Evolutionary conservation across 345 rosid genomes (phyloP).

Genomic region (Acer yangbiense): DNA sequence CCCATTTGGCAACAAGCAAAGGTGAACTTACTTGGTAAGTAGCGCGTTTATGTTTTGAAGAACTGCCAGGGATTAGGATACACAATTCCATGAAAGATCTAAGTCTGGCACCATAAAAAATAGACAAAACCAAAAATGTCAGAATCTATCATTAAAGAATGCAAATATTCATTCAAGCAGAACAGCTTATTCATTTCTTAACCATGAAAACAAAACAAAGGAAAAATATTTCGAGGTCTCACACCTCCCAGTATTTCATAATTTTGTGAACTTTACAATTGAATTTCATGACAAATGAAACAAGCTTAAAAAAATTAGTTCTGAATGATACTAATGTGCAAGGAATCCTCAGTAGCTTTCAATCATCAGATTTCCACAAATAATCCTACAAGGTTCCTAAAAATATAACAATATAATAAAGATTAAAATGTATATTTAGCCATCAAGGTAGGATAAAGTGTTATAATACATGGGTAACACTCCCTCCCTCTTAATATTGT

Average conservation of each 20-base stretch:
- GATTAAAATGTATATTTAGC: background rate
- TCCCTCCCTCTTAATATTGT: background rate
- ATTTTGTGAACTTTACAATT: background rate
- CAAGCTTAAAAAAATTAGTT: background rate
- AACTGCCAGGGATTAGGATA: conserved; percentile 76
- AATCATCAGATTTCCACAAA: background rate
- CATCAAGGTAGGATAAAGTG: background rate
- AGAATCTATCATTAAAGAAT: conserved; percentile 2
- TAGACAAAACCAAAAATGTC: conserved; percentile 5
- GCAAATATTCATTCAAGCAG: conserved; percentile 13
- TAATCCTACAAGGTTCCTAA: background rate
- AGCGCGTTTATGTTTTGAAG: conserved; percentile 52
- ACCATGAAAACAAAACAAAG: background rate
- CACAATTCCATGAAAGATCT: conserved; percentile 91
- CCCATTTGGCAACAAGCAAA: conserved; percentile 15
- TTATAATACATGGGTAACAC: background rate
- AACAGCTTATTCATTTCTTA: background rate
- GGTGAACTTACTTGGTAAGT: conserved; percentile 36
- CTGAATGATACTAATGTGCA: background rate
- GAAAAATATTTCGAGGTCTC: background rate
- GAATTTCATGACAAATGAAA: background rate
- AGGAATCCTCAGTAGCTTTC: background rate
- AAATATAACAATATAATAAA: background rate
- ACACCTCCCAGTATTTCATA: background rate
- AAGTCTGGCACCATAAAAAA: conserved; percentile 53